Evolutionary conservation across 768 basidiomycete species (phyloP).

Genomic region (Lentinula lateritia): DNA sequence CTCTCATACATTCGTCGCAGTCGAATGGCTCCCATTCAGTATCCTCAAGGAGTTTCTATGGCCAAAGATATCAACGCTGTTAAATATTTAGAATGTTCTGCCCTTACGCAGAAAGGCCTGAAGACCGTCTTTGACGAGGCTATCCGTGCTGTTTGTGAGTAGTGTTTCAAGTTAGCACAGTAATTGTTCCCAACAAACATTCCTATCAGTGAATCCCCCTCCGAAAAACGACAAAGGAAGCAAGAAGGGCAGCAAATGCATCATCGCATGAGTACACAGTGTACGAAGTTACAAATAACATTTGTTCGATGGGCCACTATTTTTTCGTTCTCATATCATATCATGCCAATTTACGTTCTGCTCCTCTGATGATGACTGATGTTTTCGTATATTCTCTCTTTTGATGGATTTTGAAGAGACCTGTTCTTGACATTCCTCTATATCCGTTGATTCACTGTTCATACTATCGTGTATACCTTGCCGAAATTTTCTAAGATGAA

Average conservation of each 20-base stretch:
- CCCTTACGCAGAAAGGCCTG: conserved; percentile 94
- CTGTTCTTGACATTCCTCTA: conserved; percentile 7
- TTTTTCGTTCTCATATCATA: conserved; percentile 32
- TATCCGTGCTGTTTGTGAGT: conserved; percentile 92
- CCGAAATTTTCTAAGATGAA: not conserved
- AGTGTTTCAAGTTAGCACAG: conserved; percentile 1
- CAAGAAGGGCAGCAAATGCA: conserved; percentile 42
- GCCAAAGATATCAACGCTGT: conserved; percentile 92
- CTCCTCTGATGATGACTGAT: conserved; percentile 46
- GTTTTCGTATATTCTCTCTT: conserved; percentile 24
- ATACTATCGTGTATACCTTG: conserved; percentile 3
- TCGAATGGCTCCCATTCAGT: conserved; percentile 93
- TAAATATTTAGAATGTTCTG: conserved; percentile 94
- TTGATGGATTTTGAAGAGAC: conserved; percentile 3
- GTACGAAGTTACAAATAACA: conserved; percentile 8
- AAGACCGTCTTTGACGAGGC: conserved; percentile 99
- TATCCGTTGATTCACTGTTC: conserved; percentile 3
- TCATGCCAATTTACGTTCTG: conserved; percentile 6
- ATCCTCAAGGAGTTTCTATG: conserved; percentile 87
- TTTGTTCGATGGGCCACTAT: conserved; percentile 4
- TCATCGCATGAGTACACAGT: conserved; percentile 56
- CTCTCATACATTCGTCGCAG: conserved; percentile 29
- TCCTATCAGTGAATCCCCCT: conserved; percentile 65
- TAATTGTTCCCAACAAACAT: not conserved
- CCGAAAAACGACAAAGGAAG: conserved; percentile 51